Evolutionary conservation across 108 stramenopile species (phyloP).

Genomic region (Craspedostauros australis): DNA sequence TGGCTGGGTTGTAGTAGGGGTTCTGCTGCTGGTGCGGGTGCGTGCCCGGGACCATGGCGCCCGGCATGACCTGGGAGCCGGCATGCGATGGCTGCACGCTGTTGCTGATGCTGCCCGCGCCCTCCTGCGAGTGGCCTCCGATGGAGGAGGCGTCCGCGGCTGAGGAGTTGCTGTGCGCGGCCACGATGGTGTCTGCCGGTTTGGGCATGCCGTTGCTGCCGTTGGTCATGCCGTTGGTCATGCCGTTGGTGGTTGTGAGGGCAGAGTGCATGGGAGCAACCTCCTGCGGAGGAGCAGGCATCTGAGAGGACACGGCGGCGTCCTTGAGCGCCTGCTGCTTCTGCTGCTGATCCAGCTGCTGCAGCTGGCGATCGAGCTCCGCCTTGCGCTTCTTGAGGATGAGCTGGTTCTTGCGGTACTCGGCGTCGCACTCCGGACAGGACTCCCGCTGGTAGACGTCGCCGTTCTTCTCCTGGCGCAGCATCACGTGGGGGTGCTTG

Average conservation of each 20-base stretch:
- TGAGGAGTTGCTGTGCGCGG: no score
- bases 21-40: no score
- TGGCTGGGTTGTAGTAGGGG: no score
- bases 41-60: no score
- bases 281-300: neutral
- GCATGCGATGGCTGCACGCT: no score
- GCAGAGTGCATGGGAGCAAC: neutral
- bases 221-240: no score
- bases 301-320: constrained; percentile 2
- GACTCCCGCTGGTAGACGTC: constrained; percentile 23
- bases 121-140: no score
- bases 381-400: constrained; percentile 2
- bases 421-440: constrained; percentile 21
- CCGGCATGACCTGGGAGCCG: no score
- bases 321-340: neutral
- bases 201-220: no score
- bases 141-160: no score
- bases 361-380: constrained; percentile 28
- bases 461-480: constrained; percentile 14
- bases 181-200: no score
- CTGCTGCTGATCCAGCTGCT: constrained; percentile 13
- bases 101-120: no score
- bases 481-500: constrained; percentile 16
- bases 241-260: neutral
- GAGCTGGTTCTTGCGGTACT: constrained; percentile 4